A percentile compares a stretch with the other conserved stretches of the same genome.
These are phyloP conservation scores for Ophiostoma fasciatum DNA, from an alignment of 2,329 filamentous ascomycete species.

Conservation along the genomic window DNA sequence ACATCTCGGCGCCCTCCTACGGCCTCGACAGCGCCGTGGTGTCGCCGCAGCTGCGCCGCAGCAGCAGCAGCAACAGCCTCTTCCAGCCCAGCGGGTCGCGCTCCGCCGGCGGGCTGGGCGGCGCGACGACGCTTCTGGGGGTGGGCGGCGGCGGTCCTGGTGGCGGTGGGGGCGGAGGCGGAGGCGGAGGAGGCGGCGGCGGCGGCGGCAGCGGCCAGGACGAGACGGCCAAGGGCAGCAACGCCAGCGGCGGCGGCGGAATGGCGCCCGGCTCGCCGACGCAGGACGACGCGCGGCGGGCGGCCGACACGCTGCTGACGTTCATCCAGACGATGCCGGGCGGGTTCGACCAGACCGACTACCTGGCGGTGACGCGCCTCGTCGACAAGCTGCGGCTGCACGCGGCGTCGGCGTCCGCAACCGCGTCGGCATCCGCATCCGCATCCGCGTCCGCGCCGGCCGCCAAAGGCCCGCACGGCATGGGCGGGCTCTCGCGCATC, in stretches of 20 bases:
- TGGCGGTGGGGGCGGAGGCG: constrained; percentile 1
- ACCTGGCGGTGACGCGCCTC: constrained; percentile 60
- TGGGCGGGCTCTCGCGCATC: constrained; percentile 39
- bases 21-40: constrained; percentile 23
- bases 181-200: constrained; percentile 7
- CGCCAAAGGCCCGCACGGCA: constrained; percentile 15
- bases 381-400: constrained; percentile 74
- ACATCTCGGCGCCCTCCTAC: constrained; percentile 26
- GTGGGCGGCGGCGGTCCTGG: constrained; percentile 1
- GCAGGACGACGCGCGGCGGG: constrained; percentile 72
- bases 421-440: no score
- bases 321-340: constrained; percentile 59
- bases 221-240: constrained; percentile 14
- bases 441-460: no score
- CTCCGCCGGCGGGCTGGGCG: constrained; percentile 13
- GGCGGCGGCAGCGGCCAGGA: constrained; percentile 4
- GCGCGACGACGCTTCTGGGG: constrained; percentile 5
- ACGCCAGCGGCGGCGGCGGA: constrained; percentile 33
- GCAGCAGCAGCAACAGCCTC: constrained; percentile 35
- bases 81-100: constrained; percentile 13
- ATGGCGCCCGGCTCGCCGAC: constrained; percentile 46
- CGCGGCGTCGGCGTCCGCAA: no score
- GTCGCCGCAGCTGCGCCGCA: constrained; percentile 31
- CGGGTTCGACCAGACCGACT: constrained; percentile 64
- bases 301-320: constrained; percentile 64